These are phyloP conservation scores for Neoascochyta sp. DNA, from an alignment of 2,329 filamentous ascomycete species.

Conservation along the genomic window DNA sequence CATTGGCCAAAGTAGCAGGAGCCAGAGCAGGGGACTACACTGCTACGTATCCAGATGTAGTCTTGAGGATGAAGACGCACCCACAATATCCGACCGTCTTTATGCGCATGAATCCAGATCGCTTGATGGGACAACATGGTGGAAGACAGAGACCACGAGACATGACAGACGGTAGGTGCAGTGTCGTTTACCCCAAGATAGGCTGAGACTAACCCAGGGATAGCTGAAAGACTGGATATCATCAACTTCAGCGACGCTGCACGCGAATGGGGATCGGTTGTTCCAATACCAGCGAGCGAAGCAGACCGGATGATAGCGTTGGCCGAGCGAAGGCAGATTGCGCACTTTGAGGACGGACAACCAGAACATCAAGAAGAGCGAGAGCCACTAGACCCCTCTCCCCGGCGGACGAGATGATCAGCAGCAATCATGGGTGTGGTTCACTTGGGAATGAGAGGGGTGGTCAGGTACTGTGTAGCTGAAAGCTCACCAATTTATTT, in stretches of 20 bases:
- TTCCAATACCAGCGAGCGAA: slow-evolving; percentile 19
- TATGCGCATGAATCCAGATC: slow-evolving; percentile 22
- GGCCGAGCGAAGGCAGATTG: slow-evolving; percentile 15
- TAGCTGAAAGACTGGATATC: slow-evolving; percentile 13
- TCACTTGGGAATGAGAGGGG: too few relatives aligned
- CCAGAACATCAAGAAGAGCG: too few relatives aligned
- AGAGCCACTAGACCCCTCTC: too few relatives aligned
- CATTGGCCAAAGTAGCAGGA: slow-evolving; percentile 18
- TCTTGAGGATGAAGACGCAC: slow-evolving; percentile 22
- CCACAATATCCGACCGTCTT: slow-evolving; percentile 16
- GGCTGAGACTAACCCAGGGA: background rate
- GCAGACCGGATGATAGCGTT: slow-evolving; percentile 16
- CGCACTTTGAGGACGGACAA: slow-evolving; percentile 6
- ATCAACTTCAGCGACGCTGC: slow-evolving; percentile 27
- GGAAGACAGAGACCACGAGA: background rate
- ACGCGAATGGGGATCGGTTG: slow-evolving; percentile 24
- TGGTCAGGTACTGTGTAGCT: too few relatives aligned
- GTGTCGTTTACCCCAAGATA: background rate
- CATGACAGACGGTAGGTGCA: slow-evolving; percentile 16
- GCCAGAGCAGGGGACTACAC: slow-evolving; percentile 12
- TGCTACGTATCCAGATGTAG: slow-evolving; percentile 11
- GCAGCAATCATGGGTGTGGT: too few relatives aligned
- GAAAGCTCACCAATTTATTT: too few relatives aligned
- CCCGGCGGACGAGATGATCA: too few relatives aligned
- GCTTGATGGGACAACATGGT: background rate